Percentiles rank a stretch among this genome's conserved stretches.
Evolutionary conservation across 495 filamentous ascomycete genomes (phyloP).

Genomic region (Lasiosphaeris hirsuta): DNA sequence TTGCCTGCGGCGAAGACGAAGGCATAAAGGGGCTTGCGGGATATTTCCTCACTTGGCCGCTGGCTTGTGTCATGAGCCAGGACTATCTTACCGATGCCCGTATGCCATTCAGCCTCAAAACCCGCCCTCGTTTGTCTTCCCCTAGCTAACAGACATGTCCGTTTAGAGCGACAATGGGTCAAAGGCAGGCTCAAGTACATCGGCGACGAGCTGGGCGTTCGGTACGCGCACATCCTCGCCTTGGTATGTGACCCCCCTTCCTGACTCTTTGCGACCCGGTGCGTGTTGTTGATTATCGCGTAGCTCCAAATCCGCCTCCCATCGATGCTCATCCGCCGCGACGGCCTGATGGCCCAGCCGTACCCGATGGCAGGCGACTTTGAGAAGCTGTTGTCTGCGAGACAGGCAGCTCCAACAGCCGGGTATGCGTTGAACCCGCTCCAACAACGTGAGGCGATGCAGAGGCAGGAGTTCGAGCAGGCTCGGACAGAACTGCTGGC

Average conservation of each 20-base stretch:
- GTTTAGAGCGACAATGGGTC: constrained; percentile 41
- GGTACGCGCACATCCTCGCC: constrained; percentile 45
- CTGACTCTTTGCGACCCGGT: not conserved
- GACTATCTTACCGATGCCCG: constrained; percentile 48
- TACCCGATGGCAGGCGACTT: constrained; percentile 34
- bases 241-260: constrained; percentile 28
- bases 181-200: constrained; percentile 45
- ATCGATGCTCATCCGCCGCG: constrained; percentile 51
- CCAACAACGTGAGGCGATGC: constrained; percentile 38
- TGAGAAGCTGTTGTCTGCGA: constrained; percentile 28
- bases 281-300: not conserved
- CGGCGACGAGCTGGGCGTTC: constrained; percentile 44
- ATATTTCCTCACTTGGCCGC: constrained; percentile 38
- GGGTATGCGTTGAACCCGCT: constrained; percentile 33
- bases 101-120: constrained; percentile 2
- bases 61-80: constrained; percentile 41
- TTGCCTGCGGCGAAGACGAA: constrained; percentile 37
- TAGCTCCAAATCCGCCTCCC: constrained; percentile 48
- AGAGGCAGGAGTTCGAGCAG: constrained; percentile 36
- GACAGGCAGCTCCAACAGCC: constrained; percentile 13
- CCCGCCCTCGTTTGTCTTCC: not conserved
- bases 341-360: constrained; percentile 36
- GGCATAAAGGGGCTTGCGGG: constrained; percentile 43
- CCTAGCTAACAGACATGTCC: not conserved
- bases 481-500: constrained; percentile 34